Percentiles rank a stretch among this genome's conserved stretches.
Evolutionary conservation across 2,329 filamentous ascomycete species (phyloP).

Genomic region (Alternaria viburni): DNA sequence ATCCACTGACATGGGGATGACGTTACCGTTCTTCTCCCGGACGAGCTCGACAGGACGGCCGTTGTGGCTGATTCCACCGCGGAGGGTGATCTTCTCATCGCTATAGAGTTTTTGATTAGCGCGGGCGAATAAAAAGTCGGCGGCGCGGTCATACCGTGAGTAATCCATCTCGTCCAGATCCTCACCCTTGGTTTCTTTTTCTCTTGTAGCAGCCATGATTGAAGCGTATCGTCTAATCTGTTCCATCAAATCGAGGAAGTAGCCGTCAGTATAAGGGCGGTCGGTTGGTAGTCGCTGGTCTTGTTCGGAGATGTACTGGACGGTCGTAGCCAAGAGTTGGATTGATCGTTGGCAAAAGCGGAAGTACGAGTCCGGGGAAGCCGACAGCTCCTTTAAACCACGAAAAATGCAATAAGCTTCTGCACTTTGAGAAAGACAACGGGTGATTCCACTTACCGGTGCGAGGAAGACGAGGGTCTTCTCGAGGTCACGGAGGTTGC

Average conservation of each 20-base stretch:
- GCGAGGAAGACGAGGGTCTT: conserved; percentile 91
- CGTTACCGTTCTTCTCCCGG: conserved; percentile 78
- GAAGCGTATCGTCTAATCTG: conserved; percentile 90
- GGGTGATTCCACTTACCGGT: conserved; percentile 78
- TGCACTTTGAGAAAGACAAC: conserved; percentile 62
- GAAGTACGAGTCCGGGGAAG: conserved; percentile 76
- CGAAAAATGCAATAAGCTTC: conserved; percentile 69
- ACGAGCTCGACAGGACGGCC: conserved; percentile 85
- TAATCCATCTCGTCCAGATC: conserved; percentile 59
- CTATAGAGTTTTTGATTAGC: conserved; percentile 47
- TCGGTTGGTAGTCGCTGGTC: conserved; percentile 86
- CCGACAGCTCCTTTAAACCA: conserved; percentile 73
- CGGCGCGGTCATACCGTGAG: conserved; percentile 49
- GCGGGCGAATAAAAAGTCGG: conserved; percentile 29
- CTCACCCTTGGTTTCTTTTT: conserved; percentile 66
- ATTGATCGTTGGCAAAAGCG: conserved; percentile 91
- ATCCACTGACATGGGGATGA: conserved; percentile 70
- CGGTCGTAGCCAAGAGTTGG: conserved; percentile 86
- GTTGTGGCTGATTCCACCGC: conserved; percentile 81
- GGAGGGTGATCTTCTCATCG: conserved; percentile 76
- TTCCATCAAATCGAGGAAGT: conserved; percentile 94
- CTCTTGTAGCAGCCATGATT: conserved; percentile 77
- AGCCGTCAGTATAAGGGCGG: conserved; percentile 91
- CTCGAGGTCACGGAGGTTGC: conserved; percentile 90
- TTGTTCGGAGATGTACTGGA: conserved; percentile 82